Base-by-base conservation (phyloP, 2,329 filamentous ascomycete species). In the Coniochaeta sp. region DNA sequence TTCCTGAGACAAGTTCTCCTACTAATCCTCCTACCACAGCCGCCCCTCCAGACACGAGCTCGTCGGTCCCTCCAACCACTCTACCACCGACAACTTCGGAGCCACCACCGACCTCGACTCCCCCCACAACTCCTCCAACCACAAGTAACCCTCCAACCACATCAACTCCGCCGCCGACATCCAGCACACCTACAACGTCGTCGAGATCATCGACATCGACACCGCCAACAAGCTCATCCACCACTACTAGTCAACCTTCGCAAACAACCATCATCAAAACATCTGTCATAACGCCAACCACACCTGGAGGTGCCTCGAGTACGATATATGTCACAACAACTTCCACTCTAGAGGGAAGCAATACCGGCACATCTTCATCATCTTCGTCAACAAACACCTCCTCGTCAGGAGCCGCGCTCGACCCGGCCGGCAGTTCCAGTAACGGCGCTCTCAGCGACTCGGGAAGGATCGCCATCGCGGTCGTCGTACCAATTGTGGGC, bases 401-500 rank as follows among this genome's bases (percentile, higher is more conserved):
- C 14, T 63, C 71, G 2, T 72, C 7, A 61, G 71, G 6, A 66
- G 70, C 61, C 65, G 68, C 58, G 54, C 62, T 59, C 63, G 66
- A 68, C 68, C 57, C 63, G 59, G 60, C 66, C 70, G 14, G 67
- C 68, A 0, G 67, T 71, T 64, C 67, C 40, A 61, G 66, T 11
- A 67, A 70, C n/a, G 71, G 75, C 6, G 82, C 84, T 1, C 75
- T 93, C 8, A 77, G 72, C 65, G 81, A 81, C 56, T 80, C 82
- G 36, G 89, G 88, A 56, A 93, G 85, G 66, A 96, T 96, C 63
- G 93, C 95, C 8, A 87, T 98, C 58, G 93, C 93, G 3, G 95
- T 99, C 0, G 91, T 97, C 6, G 90, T 98, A 1, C 95, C 95
- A 5, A 93, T 99, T 57, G 91, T 87, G 1, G 91, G 89, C 1